Percentiles rank a stretch among this genome's conserved stretches.
Conservation (phyloP, 768 basidiomycete species). For the Kwoniella sp. region DNA sequence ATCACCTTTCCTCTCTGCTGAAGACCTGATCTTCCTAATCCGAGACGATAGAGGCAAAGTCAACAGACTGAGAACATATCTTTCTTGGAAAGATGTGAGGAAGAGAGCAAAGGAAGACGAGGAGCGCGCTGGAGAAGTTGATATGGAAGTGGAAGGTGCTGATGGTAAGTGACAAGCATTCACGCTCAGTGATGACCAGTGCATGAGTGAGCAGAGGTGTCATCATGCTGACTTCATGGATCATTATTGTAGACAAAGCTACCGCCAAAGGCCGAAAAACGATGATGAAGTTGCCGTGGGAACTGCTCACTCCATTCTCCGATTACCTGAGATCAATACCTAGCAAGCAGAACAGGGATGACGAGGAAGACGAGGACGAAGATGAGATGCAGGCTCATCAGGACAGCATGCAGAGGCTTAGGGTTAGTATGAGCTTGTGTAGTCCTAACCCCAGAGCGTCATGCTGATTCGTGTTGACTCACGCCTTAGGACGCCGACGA, state of each 20-base stretch:
- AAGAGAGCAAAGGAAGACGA: conserved; percentile 90
- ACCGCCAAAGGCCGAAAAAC: conserved; percentile 78
- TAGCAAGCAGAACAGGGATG: conserved; percentile 58
- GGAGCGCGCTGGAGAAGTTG: conserved; percentile 77
- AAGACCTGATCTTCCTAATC: conserved; percentile 95
- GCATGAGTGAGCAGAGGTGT: neutral
- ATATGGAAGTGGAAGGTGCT: conserved; percentile 53
- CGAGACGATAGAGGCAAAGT: conserved; percentile 92
- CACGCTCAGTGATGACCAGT: too few relatives aligned
- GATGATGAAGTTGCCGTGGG: conserved; percentile 95
- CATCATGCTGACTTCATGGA: neutral
- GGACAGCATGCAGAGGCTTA: conserved; percentile 83
- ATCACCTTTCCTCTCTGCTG: conserved; percentile 81
- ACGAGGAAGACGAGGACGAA: conserved; percentile 93
- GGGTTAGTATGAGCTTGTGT: conserved; percentile 58
- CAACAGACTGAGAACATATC: conserved; percentile 85
- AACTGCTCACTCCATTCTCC: conserved; percentile 85
- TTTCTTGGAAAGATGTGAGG: conserved; percentile 96
- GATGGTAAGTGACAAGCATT: conserved; percentile 35
- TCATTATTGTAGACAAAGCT: conserved; percentile 35
- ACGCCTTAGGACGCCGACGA: conserved; percentile 80
- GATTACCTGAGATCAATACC: conserved; percentile 66
- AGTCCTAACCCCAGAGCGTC: too few relatives aligned
- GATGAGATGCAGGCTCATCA: conserved; percentile 95
- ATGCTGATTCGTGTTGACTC: neutral